Conservation (phyloP, 2,329 filamentous ascomycete species). For the Aspergillus luchuensis region DNA sequence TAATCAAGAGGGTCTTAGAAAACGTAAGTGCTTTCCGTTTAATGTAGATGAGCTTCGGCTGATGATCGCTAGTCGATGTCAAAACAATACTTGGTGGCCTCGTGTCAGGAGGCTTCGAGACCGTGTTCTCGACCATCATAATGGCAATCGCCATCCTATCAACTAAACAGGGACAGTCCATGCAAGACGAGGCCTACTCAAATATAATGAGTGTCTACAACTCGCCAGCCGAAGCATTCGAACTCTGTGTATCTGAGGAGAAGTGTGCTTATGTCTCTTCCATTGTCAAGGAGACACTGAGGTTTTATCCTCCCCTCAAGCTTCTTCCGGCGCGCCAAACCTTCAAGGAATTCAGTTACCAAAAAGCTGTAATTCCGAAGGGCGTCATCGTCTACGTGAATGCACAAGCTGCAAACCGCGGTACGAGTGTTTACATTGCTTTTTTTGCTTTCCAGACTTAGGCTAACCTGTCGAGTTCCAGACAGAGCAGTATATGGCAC, state of each 20-base stretch:
- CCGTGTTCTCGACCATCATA: background rate
- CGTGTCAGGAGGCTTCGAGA: background rate
- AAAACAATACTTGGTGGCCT: background rate
- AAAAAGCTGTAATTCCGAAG: background rate
- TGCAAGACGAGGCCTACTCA: background rate
- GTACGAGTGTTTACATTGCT: background rate
- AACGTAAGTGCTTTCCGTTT: background rate
- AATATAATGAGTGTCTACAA: background rate
- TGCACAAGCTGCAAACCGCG: background rate
- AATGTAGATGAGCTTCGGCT: background rate
- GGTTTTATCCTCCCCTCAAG: background rate
- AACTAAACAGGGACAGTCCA: background rate
- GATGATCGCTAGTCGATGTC: background rate
- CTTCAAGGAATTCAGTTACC: background rate
- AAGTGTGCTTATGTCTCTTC: background rate
- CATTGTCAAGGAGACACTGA: background rate
- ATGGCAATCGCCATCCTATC: background rate
- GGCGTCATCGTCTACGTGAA: background rate
- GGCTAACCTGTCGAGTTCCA: background rate
- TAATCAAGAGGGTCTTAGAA: background rate
- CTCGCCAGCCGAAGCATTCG: background rate
- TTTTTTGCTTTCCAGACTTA: too few relatives aligned
- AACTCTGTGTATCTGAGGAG: background rate
- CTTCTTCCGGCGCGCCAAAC: background rate
- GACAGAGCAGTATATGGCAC: background rate